Evolutionary conservation across 768 basidiomycete genomes (phyloP), one percentile per base, ranked within the genome.

Genomic region (Pisolithus sp.): DNA sequence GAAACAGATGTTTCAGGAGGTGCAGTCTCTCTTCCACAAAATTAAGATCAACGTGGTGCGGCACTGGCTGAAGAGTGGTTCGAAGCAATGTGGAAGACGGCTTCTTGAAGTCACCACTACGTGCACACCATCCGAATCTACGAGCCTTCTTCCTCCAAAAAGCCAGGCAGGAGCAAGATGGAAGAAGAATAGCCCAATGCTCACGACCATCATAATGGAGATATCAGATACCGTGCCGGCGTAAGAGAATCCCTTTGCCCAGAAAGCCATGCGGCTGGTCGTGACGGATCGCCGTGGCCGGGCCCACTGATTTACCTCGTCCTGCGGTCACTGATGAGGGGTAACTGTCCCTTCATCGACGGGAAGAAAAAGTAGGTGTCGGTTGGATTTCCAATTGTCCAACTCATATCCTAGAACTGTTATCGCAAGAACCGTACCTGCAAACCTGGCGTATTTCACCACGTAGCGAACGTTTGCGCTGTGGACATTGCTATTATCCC

Each of bases 401-500:
- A 49, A 37, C 51, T 58, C 44, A 62, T 46, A 61, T 59, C 30
- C 40, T 48, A 46, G 47, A 48, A 47, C 55, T 73, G 73, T 47
- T 64, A 62, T 43, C 65, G 74, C 49, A 66, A 73, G 46, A 66
- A 34, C 12, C 66, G 21, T 57, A 61, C 15, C 64, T 62, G 73
- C 47, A 70, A 68, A 56, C 55, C 66, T 4, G 64, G 62, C 36
- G 57, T 55, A 26, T 64, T 68, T 57, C 65, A 68, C 31, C 74
- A 74, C 55, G 76, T 79, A 49, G 69, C 68, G 42, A 77, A 82
- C 56, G 77, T 73, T 20, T 71, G 72, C 50, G 66, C 74, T 50
- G 59, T 76, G 28, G 69, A 66, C 13, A 65, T 74, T 45, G 71
- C 65, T 18, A 68, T 69, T 30, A 66, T 77, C 47, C 60, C 81